Base-by-base conservation (phyloP, 441 rosid species). In the Gossypium laxum region DNA sequence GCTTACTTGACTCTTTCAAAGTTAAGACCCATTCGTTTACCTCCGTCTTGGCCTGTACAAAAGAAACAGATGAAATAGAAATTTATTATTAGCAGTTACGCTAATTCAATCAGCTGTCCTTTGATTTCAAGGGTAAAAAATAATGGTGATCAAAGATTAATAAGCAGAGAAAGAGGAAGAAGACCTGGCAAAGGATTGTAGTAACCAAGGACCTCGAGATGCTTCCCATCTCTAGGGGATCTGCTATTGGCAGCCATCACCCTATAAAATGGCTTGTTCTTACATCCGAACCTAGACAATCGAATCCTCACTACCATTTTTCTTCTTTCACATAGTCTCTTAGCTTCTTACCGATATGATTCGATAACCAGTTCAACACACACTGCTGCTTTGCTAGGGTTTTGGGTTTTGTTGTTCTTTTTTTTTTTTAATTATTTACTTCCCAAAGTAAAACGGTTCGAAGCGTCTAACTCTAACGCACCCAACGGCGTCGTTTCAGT, bases 11-110 rank as follows among this genome's bases (percentile, higher is more conserved):
- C 86, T 74, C 90, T 83, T 21, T 89, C 90, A 32, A 91, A 91
- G 72, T 87, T 89, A 26, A 87, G 88, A 72, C 96, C 94, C 92
- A 89, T 86, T 52, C 96, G 76, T 80, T 91, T 91, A 64, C 92
- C 92, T 18, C 92, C 88, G 67, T 87, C 94, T 79, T 87, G 94
- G 60, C 91, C 90, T 91, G 75, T 52, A 77, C 70, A 48, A 48
- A 76, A 54, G 18, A 73, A 65, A 70, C 2, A 30, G 17, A 30
- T 18, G 5, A 54, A 8, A 18, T 5, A 0, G 61, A 24, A 57
- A 70, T 10, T 2, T 7, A 48, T 67, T 7, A 48, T 48, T 3
- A 26, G 14, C 7, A 67, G 24, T 48, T 48, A 3, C 58, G 7
- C n/a, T 14, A 0, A 22, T 24, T 26, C 43, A 26, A 48, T 26